Conservation (phyloP, 139 green algal genomes). For the Dunaliella primolecta region DNA sequence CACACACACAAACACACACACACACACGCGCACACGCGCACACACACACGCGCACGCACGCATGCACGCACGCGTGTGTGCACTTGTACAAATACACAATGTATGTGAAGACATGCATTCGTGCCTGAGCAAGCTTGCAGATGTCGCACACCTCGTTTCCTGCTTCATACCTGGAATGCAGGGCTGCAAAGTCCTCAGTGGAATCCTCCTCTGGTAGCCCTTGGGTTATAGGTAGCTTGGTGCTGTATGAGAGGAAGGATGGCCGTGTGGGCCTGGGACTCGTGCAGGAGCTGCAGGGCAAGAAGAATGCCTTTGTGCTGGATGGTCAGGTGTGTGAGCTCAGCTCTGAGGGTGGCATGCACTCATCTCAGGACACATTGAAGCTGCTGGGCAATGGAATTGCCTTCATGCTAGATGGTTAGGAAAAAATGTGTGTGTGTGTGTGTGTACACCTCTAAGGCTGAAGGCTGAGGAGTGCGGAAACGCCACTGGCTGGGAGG, state of each 20-base stretch:
- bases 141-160: neutral
- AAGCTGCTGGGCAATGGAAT: neutral
- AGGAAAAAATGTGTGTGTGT: neutral
- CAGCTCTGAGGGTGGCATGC: no score
- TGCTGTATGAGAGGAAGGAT: neutral
- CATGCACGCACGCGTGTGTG: neutral
- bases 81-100: no score
- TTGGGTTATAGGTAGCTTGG: neutral
- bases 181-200: neutral
- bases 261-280: neutral
- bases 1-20: no score
- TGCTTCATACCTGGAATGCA: no score
- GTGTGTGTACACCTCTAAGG: no score
- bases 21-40: neutral
- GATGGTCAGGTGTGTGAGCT: neutral
- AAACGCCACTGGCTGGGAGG: no score
- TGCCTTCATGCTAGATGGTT: neutral
- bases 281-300: neutral
- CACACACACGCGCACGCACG: constrained; percentile 13
- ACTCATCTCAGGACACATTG: no score
- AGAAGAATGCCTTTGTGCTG: neutral
- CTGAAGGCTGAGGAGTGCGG: no score
- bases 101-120: neutral
- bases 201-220: neutral
- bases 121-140: neutral